These are phyloP conservation scores for Amoebophrya sp. DNA, from an alignment of 169 alveolate species.

Conservation along the genomic window DNA sequence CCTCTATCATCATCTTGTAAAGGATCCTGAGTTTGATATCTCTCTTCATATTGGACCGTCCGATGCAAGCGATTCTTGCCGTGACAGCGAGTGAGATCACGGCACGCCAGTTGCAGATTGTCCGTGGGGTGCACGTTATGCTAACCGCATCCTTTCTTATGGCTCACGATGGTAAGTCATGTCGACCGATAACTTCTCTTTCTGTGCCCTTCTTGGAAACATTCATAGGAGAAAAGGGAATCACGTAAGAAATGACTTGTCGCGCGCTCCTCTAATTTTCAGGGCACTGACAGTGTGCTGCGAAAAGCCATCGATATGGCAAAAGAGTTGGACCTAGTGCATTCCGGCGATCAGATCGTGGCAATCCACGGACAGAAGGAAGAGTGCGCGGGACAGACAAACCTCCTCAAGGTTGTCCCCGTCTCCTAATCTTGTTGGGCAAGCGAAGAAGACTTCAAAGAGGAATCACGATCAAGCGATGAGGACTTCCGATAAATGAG, in stretches of 20 bases:
- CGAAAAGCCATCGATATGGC: slow-evolving; percentile 68
- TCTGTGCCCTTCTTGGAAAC: too few species aligned
- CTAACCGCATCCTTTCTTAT: slow-evolving; percentile 69
- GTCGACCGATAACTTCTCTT: slow-evolving; percentile 21
- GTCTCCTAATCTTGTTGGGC: too few species aligned
- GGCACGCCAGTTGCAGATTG: slow-evolving; percentile 77
- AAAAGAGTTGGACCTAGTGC: slow-evolving; percentile 74
- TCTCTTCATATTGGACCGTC: too few species aligned
- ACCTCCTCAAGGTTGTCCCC: slow-evolving; percentile 77
- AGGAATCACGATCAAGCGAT: too few species aligned
- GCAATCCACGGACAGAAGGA: slow-evolving; percentile 91
- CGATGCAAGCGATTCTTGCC: slow-evolving; percentile 90
- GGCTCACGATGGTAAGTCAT: background rate
- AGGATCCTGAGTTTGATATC: background rate
- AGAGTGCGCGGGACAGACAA: slow-evolving; percentile 85
- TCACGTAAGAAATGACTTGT: background rate
- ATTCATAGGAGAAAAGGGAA: background rate
- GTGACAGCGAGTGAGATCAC: slow-evolving; percentile 75
- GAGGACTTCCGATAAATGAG: too few species aligned
- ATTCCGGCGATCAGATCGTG: slow-evolving; percentile 82
- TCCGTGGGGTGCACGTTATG: slow-evolving; percentile 86
- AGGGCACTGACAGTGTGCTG: slow-evolving; percentile 59
- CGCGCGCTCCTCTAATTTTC: slow-evolving; percentile 46
- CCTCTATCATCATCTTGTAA: background rate
- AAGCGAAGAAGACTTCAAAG: too few species aligned